A percentile compares a stretch with the other conserved stretches of the same genome.
Evolutionary conservation across 2,329 filamentous ascomycete genomes (phyloP).

Genomic region (Colletotrichum sojae): DNA sequence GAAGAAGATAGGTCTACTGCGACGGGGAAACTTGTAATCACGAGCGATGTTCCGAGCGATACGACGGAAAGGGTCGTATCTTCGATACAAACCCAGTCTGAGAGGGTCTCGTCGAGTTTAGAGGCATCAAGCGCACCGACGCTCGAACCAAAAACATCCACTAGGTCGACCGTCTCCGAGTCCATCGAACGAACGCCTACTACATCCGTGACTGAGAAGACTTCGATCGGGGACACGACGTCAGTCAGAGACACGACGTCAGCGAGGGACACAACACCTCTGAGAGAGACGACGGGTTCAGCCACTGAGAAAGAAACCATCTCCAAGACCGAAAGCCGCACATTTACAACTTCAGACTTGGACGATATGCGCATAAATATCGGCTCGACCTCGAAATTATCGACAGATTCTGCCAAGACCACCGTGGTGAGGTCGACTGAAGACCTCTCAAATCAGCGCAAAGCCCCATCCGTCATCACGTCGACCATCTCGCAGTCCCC

Average conservation of each 20-base stretch:
- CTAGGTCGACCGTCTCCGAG: too few relatives aligned
- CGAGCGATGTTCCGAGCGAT: not conserved
- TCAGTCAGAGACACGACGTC: not conserved
- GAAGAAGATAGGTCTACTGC: not conserved
- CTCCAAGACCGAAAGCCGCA: too few relatives aligned
- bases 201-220: too few relatives aligned
- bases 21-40: not conserved
- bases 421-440: not conserved
- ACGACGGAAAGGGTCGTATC: not conserved
- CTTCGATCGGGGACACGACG: not conserved
- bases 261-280: not conserved
- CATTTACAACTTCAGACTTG: not conserved
- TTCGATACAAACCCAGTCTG: not conserved
- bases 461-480: not conserved
- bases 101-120: not conserved
- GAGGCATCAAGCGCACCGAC: not conserved
- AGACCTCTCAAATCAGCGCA: not conserved
- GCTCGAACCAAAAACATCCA: not conserved
- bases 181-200: not conserved
- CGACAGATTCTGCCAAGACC: not conserved
- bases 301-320: not conserved
- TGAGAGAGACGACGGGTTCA: not conserved
- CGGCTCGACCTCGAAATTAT: not conserved
- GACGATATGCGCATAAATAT: not conserved
- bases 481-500: not conserved